These are phyloP conservation scores for Calonectria pauciramosa DNA, from an alignment of 2,329 filamentous ascomycete species.

Conservation along the genomic window DNA sequence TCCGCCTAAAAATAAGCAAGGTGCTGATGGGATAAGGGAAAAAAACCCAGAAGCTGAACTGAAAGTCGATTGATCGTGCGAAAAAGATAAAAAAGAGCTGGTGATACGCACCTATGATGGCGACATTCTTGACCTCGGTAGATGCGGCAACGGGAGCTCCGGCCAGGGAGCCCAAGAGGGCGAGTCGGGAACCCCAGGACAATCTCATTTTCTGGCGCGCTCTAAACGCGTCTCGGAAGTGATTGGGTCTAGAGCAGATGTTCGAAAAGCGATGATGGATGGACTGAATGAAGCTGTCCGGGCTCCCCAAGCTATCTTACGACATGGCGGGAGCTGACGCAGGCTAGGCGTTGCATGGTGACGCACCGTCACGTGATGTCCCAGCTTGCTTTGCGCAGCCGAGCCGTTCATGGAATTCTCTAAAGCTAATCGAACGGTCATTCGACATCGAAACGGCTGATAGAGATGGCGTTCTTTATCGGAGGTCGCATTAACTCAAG, in stretches of 20 bases:
- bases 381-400: background rate
- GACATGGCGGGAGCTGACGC: background rate
- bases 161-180: slow-evolving; percentile 36
- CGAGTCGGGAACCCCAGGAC: slow-evolving; percentile 30
- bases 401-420: background rate
- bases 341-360: slow-evolving; percentile 15
- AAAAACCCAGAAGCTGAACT: background rate
- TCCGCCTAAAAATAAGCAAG: background rate
- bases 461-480: background rate
- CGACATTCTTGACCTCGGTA: slow-evolving; percentile 49
- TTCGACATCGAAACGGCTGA: no score
- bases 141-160: slow-evolving; percentile 20
- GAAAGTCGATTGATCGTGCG: background rate
- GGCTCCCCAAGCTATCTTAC: background rate
- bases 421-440: background rate
- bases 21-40: background rate
- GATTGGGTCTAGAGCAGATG: background rate
- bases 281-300: background rate
- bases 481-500: background rate
- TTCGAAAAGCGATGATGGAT: background rate
- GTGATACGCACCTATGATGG: slow-evolving; percentile 52
- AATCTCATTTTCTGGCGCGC: slow-evolving; percentile 30
- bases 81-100: background rate
- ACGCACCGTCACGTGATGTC: slow-evolving; percentile 18
- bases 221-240: background rate